Evolutionary conservation across 1,284 basidiomycete genomes (phyloP).

Genomic region (Apiotrichum mycotoxinovorans): DNA sequence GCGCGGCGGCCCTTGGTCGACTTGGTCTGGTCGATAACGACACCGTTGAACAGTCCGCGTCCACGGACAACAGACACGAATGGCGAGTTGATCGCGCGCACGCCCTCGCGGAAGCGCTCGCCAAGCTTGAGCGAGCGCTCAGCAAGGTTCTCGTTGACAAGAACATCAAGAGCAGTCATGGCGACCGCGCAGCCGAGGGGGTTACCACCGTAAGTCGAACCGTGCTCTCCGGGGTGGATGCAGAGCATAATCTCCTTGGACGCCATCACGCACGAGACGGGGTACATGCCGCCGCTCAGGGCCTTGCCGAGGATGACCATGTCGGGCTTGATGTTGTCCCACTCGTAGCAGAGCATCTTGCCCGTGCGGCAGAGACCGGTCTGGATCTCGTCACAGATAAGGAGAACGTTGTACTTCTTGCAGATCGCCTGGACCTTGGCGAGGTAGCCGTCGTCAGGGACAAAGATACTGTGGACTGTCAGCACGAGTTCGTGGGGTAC

Average conservation of each 20-base stretch:
- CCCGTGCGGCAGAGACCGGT: slow-evolving; percentile 58
- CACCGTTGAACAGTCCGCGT: slow-evolving; percentile 83
- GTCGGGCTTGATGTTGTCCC: slow-evolving; percentile 86
- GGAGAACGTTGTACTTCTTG: slow-evolving; percentile 86
- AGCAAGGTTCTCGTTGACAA: slow-evolving; percentile 79
- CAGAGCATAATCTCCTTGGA: slow-evolving; percentile 88
- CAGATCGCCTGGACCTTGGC: slow-evolving; percentile 73
- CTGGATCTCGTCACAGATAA: slow-evolving; percentile 98
- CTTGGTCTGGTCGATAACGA: slow-evolving; percentile 84
- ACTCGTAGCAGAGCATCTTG: slow-evolving; percentile 71
- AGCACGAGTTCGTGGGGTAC: too few relatives aligned
- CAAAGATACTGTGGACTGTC: slow-evolving; percentile 64
- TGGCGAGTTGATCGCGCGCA: slow-evolving; percentile 65
- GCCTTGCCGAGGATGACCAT: slow-evolving; percentile 94
- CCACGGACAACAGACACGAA: slow-evolving; percentile 74
- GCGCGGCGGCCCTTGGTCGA: slow-evolving; percentile 75
- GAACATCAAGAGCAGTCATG: slow-evolving; percentile 81
- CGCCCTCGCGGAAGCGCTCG: slow-evolving; percentile 68
- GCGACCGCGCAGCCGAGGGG: slow-evolving; percentile 94
- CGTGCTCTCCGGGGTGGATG: slow-evolving; percentile 95
- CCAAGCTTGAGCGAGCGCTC: slow-evolving; percentile 76
- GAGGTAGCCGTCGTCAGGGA: slow-evolving; percentile 88
- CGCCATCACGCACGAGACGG: slow-evolving; percentile 90
- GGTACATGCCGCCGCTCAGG: slow-evolving; percentile 91
- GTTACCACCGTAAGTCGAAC: slow-evolving; percentile 94